phyloP scores from a whole-genome alignment of 208 protist genomes.

The Herpetomonas samuelpessoai region DNA sequence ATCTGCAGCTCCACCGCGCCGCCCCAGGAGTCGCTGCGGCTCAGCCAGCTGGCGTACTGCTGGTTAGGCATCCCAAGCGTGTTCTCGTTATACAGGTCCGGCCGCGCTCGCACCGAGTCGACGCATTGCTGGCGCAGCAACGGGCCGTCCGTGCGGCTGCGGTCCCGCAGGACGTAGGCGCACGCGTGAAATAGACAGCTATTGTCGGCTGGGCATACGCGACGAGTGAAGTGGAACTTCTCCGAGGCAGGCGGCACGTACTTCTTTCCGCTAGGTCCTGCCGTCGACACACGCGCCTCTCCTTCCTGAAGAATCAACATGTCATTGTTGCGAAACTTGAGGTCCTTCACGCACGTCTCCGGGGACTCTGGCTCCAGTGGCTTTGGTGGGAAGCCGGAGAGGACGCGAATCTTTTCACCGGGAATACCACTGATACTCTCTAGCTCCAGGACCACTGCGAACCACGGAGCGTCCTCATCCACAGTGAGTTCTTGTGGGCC shows the following conservation, averaged over 20 bases:
- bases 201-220: constrained; percentile 92
- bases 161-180: constrained; percentile 89
- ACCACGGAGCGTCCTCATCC: constrained; percentile 35
- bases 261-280: constrained; percentile 47
- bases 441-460: constrained; percentile 29
- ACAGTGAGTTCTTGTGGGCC: constrained; percentile 41
- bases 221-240: constrained; percentile 79
- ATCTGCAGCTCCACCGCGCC: constrained; percentile 92
- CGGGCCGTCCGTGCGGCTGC: constrained; percentile 67
- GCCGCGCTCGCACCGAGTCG: constrained; percentile 57
- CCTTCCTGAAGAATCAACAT: constrained; percentile 83
- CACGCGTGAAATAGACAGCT: constrained; percentile 94
- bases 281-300: constrained; percentile 45
- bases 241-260: constrained; percentile 82
- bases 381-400: constrained; percentile 80
- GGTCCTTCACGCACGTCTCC: constrained; percentile 22
- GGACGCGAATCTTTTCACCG: constrained; percentile 38
- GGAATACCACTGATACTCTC: constrained; percentile 33
- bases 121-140: constrained; percentile 82
- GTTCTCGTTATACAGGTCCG: constrained; percentile 68
- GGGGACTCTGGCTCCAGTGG: constrained; percentile 35
- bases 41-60: constrained; percentile 77
- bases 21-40: constrained; percentile 81
- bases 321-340: constrained; percentile 51
- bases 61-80: constrained; percentile 62